Base-by-base conservation (phyloP, 2,329 filamentous ascomycete species). In the Aureobasidium sp. region DNA sequence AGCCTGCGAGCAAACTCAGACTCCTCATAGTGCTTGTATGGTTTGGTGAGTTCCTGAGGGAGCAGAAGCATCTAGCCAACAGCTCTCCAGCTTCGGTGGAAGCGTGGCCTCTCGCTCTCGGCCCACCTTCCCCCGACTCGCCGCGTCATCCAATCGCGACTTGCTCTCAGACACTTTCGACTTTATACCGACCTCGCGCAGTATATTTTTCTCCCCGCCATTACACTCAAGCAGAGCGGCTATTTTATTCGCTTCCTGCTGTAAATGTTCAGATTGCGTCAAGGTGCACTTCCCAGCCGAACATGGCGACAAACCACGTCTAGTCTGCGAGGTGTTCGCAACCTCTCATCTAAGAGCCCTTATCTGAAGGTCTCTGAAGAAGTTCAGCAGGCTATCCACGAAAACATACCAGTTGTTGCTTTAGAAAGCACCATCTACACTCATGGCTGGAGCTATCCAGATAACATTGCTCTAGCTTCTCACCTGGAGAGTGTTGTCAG, bases 381-480 rank as follows among this genome's bases (percentile, higher is more conserved):
- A 75, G 87, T 99, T 14, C 79, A 81, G 58, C 85, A 91, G 71
- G 93, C 92, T 42, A 74, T 97, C 52, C 80, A 84, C 45, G 83
- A 84, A 14, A 86, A 87, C 62, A 87, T 85, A 69, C 93, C 94
- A 0, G 87, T 99, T 4, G 92, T 99, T 12, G 94, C 93, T 17
- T 82, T 99, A 5, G 94, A 99, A 75, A 91, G 90, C 1, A 96
- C 94, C 5, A 97, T 99, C 68, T 97, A 99, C 75, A 99, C 94
- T 1, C 94, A 99, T 76, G 85, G 86, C 63, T 89, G 87, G 66
- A 86, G 87, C 2, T 88, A 88, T 67, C 87, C 87, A 0, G 83
- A 88, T 31, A 90, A 89, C 68, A 77, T 88, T 44, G 86, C 88
- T 25, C 80, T 99, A 15, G 90, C 90, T n/a, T 83, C 85, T 37